These are phyloP conservation scores for Mortierella antarctica DNA, from an alignment of 192 early-diverging fungal genomes.

Conservation along the genomic window DNA sequence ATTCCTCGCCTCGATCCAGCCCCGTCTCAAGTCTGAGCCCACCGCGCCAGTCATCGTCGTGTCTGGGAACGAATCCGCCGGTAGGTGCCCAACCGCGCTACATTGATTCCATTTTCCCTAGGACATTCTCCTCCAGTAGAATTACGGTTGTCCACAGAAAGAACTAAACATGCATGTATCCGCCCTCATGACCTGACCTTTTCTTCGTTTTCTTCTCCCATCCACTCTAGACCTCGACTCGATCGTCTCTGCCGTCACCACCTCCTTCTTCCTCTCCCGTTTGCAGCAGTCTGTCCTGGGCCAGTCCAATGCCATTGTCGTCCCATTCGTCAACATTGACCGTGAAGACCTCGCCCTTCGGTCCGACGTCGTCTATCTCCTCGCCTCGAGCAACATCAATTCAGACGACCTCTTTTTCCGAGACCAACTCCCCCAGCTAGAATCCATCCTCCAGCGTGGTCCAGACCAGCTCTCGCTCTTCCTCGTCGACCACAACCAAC, in stretches of 20 bases:
- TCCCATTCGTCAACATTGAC: constrained; percentile 73
- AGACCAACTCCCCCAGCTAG: constrained; percentile 49
- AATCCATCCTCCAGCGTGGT: not conserved
- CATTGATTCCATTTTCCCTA: not conserved
- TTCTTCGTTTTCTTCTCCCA: not conserved
- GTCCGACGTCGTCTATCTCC: constrained; percentile 68
- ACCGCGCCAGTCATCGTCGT: constrained; percentile 56
- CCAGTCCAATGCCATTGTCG: constrained; percentile 13
- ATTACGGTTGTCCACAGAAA: too few relatives aligned
- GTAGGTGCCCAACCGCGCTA: constrained; percentile 36
- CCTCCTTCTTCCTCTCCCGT: constrained; percentile 59
- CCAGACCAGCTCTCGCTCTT: constrained; percentile 49
- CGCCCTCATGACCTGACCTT: not conserved
- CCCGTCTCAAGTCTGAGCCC: constrained; percentile 29
- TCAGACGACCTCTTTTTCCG: constrained; percentile 56
- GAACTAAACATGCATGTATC: too few relatives aligned
- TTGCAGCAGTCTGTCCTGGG: not conserved
- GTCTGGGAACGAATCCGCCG: constrained; percentile 81
- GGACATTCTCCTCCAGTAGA: too few relatives aligned
- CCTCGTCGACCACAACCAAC: constrained; percentile 78
- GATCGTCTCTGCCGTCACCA: constrained; percentile 66
- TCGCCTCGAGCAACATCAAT: constrained; percentile 48
- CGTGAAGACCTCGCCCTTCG: constrained; percentile 69
- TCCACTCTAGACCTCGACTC: constrained; percentile 75
- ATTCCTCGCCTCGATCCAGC: constrained; percentile 21